Percentiles rank a stretch among this genome's conserved stretches.
These are phyloP conservation scores for Crassisporium funariophilum DNA, from an alignment of 768 basidiomycete species.

Conservation along the genomic window DNA sequence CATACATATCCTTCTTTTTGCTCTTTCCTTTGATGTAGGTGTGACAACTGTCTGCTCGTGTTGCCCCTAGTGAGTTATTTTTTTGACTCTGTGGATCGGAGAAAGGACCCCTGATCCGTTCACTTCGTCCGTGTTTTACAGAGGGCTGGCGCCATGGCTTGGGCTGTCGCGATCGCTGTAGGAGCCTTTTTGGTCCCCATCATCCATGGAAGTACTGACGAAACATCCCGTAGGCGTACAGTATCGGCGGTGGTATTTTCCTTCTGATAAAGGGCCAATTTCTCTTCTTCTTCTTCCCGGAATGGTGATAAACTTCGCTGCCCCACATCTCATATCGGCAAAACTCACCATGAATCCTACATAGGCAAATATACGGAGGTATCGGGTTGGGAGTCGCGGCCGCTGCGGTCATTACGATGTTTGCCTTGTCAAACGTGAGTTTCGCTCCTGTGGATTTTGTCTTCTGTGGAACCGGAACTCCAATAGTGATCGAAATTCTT, in stretches of 20 bases:
- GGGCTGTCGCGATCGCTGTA: conserved; percentile 65
- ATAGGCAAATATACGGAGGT: conserved; percentile 71
- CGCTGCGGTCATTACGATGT: conserved; percentile 52
- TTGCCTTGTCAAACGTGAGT: conserved; percentile 68
- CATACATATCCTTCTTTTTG: conserved; percentile 6
- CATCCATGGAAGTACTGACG: conserved; percentile 8
- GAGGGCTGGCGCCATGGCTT: conserved; percentile 74
- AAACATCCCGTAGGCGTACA: conserved; percentile 52
- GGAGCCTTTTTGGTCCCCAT: conserved; percentile 24
- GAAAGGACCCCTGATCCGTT: conserved; percentile 28
- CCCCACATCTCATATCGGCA: neutral
- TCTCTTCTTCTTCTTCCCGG: conserved; percentile 64
- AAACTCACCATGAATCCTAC: conserved; percentile 1
- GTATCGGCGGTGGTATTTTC: conserved; percentile 65
- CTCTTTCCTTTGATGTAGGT: conserved; percentile 44
- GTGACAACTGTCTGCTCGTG: conserved; percentile 77
- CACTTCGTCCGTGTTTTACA: conserved; percentile 34
- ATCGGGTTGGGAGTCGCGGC: conserved; percentile 56
- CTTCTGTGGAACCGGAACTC: conserved; percentile 18
- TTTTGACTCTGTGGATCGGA: conserved; percentile 14
- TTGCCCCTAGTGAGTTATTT: conserved; percentile 62
- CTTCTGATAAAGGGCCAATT: conserved; percentile 63
- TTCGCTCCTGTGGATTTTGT: conserved; percentile 19
- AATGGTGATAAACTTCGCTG: conserved; percentile 49
- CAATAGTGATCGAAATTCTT: conserved; percentile 17